A percentile compares a stretch with the other conserved stretches of the same genome.
These are phyloP conservation scores for Torulaspora quercuum DNA, from an alignment of 805 yeast species.

Conservation along the genomic window DNA sequence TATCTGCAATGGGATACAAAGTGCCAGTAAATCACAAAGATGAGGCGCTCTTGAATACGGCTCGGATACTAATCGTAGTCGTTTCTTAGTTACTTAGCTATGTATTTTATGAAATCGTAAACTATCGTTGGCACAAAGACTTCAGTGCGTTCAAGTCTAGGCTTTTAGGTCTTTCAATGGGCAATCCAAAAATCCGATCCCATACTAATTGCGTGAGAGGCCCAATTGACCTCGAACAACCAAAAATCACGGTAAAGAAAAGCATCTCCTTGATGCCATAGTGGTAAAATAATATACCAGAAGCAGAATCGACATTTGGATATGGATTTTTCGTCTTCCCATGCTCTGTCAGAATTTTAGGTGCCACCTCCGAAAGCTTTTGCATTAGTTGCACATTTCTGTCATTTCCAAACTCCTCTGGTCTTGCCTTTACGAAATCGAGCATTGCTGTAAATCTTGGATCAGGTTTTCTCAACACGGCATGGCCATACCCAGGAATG, in stretches of 20 bases:
- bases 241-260: conserved; percentile 78
- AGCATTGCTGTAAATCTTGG: conserved; percentile 76
- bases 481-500: conserved; percentile 87
- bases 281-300: conserved; percentile 76
- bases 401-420: conserved; percentile 57
- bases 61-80: too few relatives aligned
- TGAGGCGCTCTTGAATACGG: too few relatives aligned
- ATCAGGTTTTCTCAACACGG: conserved; percentile 78
- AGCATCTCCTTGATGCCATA: conserved; percentile 71
- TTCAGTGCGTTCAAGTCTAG: conserved; percentile 24
- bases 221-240: conserved; percentile 78
- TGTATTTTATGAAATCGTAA: neutral
- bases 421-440: conserved; percentile 55
- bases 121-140: conserved; percentile 13
- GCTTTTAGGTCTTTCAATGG: conserved; percentile 76
- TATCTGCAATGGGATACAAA: too few relatives aligned
- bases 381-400: conserved; percentile 64
- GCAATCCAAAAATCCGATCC: conserved; percentile 73
- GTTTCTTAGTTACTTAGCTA: neutral
- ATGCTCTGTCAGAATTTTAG: conserved; percentile 68
- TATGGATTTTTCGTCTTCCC: conserved; percentile 84
- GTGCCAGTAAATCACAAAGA: too few relatives aligned
- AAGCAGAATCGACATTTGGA: conserved; percentile 80
- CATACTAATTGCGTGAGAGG: conserved; percentile 74
- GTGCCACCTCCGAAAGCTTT: conserved; percentile 65